A percentile compares a stretch with the other conserved stretches of the same genome.
Conservation (phyloP, 2,329 filamentous ascomycete species). For the Chaetomiaceae sp. region DNA sequence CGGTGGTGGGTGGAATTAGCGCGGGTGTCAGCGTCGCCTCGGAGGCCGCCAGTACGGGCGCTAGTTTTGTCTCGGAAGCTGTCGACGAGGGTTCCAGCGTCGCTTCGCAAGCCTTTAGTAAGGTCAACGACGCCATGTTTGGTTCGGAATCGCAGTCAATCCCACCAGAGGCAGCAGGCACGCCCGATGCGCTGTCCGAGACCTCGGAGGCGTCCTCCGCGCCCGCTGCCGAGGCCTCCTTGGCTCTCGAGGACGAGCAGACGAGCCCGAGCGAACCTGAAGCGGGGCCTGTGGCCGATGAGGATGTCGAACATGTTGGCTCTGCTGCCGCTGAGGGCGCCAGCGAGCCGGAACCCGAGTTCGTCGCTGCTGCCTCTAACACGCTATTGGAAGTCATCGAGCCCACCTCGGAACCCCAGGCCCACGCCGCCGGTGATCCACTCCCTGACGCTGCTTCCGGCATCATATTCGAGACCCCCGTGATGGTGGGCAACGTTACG, state of each 20-base stretch:
- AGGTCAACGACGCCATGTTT: slow-evolving; percentile 12
- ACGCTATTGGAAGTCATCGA: slow-evolving; percentile 17
- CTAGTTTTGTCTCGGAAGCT: slow-evolving; percentile 18
- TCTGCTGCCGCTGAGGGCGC: background rate
- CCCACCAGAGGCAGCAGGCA: slow-evolving; percentile 1
- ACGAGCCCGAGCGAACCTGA: slow-evolving; percentile 1
- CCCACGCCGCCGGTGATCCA: slow-evolving; percentile 10
- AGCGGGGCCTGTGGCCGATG: too few species aligned
- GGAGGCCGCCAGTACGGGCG: slow-evolving; percentile 26
- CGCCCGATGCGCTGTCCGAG: background rate
- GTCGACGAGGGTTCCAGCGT: background rate
- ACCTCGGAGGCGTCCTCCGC: slow-evolving; percentile 13
- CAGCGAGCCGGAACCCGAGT: background rate
- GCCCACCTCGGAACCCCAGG: slow-evolving; percentile 13
- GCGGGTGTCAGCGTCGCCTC: slow-evolving; percentile 22
- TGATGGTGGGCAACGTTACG: slow-evolving; percentile 25
- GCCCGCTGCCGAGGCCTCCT: slow-evolving; percentile 9
- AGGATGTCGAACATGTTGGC: too few species aligned
- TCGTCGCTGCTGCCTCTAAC: slow-evolving; percentile 19
- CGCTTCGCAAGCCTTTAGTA: background rate
- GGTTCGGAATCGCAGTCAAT: slow-evolving; percentile 5
- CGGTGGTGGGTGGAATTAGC: slow-evolving; percentile 15
- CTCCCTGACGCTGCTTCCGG: slow-evolving; percentile 20
- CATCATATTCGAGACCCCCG: slow-evolving; percentile 30
- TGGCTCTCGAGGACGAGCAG: background rate